Base-by-base conservation (phyloP, 345 rosid genomes). In the rapeseed (Brassica napus) region DNA sequence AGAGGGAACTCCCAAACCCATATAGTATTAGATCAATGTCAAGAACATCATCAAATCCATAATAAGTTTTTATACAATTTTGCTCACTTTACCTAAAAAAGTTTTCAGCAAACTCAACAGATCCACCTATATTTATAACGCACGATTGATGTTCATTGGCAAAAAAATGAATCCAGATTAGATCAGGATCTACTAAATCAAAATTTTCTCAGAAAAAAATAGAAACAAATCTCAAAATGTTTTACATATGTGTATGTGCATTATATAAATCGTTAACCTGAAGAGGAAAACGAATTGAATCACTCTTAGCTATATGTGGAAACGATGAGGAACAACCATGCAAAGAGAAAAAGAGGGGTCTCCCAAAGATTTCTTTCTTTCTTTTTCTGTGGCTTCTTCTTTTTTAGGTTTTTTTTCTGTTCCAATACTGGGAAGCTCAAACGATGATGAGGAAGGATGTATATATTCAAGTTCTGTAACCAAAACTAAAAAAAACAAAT, bases 361-460 rank as follows among this genome's bases (percentile, higher is more conserved):
- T 57, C 66, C 72, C 59, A 52, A 35, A 69, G 18, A 31, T 65
- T 65, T 60, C 0, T 15, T 32, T 23, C 6, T 71, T 12, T 23
- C 21, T 52, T 52, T 14, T 58, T n/a, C 10, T 8, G 9, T 54
- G 8, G 65, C n/a, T 74, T 74, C 28, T 37, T 69, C 26, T 30
- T 62, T 14, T 80, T 62, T 60, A 68, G 78, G 65, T 37, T 52
- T 52, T 39, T 35, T 55, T 73, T 72, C 28, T 26, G 77, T 79
- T 74, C n/a, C 52, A 39, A 83, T 61, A 75, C 52, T 72, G 52
- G 65, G 74, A 77, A 59, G 82, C 84, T 84, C 14, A 21, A 68
- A 73, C 70, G 79, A 74, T 65, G 61, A 39, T 5, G 68, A 47
- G 71, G 82, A 75, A 83, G 65, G 62, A 75, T 31, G 62, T 35